phyloP scores from a whole-genome alignment of 768 basidiomycete species.

The Rhodotorula paludigena region DNA sequence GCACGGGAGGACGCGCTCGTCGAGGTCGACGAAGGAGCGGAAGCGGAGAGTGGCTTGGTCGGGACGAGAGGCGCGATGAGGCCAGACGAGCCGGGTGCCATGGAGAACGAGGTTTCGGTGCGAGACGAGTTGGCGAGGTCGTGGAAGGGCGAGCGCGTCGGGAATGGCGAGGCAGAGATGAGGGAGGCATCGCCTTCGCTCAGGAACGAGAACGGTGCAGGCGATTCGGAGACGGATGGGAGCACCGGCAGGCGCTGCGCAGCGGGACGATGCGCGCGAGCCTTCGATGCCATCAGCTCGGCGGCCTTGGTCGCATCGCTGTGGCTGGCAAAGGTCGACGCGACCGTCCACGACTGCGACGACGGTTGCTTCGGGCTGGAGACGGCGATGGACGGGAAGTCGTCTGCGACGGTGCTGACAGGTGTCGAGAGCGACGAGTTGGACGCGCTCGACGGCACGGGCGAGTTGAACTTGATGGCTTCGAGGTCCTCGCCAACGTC shows the following conservation, averaged over 20 bases:
- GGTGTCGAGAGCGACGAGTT: not conserved
- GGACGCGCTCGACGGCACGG: not conserved
- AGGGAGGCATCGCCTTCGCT: slow-evolving; percentile 1
- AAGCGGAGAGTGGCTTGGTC: slow-evolving; percentile 1
- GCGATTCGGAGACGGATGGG: slow-evolving; percentile 10
- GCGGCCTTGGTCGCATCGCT: slow-evolving; percentile 22
- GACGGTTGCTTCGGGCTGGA: slow-evolving; percentile 5
- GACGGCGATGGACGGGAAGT: slow-evolving; percentile 23
- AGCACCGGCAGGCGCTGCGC: not conserved
- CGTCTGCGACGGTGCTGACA: not conserved
- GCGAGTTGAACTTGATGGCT: slow-evolving; percentile 32
- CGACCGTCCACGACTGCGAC: slow-evolving; percentile 22
- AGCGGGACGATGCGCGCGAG: not conserved
- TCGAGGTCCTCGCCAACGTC: slow-evolving; percentile 36
- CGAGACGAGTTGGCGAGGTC: slow-evolving; percentile 19
- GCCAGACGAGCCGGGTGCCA: slow-evolving; percentile 23
- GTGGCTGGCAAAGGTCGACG: not conserved
- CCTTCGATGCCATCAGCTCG: slow-evolving; percentile 26
- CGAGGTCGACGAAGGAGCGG: not conserved
- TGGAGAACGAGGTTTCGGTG: slow-evolving; percentile 10
- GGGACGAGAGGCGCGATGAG: slow-evolving; percentile 31
- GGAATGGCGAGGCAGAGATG: not conserved
- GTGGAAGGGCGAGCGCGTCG: slow-evolving; percentile 21
- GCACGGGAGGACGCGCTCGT: not conserved
- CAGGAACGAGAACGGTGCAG: slow-evolving; percentile 25